Conservation (phyloP, 768 basidiomycete genomes). For the Sistotremastrum niveocremeum region DNA sequence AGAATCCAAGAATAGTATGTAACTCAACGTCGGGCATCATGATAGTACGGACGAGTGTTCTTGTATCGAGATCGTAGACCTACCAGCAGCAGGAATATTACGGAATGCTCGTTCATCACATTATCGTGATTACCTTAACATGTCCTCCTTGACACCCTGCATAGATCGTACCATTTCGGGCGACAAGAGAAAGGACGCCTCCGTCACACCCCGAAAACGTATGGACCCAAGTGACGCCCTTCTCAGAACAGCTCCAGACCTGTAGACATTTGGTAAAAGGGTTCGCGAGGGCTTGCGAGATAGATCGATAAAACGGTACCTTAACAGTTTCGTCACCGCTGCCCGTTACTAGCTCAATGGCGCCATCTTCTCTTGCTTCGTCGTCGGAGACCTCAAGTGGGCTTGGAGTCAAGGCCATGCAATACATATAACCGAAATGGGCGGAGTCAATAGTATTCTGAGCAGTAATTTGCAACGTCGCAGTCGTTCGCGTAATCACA, state of each 20-base stretch:
- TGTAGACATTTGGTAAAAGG: constrained; percentile 13
- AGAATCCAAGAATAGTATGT: background rate
- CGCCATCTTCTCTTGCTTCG: constrained; percentile 10
- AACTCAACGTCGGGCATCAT: constrained; percentile 63
- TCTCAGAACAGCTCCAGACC: constrained; percentile 52
- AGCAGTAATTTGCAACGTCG: constrained; percentile 42
- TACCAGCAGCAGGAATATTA: too few relatives aligned
- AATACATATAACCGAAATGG: constrained; percentile 91
- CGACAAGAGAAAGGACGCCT: constrained; percentile 71
- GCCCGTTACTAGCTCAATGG: constrained; percentile 59
- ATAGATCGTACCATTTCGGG: constrained; percentile 67
- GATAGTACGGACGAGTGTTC: constrained; percentile 73
- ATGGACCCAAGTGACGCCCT: constrained; percentile 37
- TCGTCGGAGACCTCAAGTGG: constrained; percentile 25
- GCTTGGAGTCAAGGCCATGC: constrained; percentile 42
- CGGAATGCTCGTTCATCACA: too few relatives aligned
- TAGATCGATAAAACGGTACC: constrained; percentile 22
- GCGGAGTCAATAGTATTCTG: constrained; percentile 74
- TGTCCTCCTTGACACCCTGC: constrained; percentile 93
- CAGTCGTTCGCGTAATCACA: constrained; percentile 17
- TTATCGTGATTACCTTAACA: constrained; percentile 32
- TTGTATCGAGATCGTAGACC: constrained; percentile 83
- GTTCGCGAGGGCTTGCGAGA: background rate
- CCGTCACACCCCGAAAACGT: constrained; percentile 63
- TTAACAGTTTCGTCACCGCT: constrained; percentile 89